These are phyloP conservation scores for Shiraia sp. DNA, from an alignment of 2,329 filamentous ascomycete genomes.

Conservation along the genomic window DNA sequence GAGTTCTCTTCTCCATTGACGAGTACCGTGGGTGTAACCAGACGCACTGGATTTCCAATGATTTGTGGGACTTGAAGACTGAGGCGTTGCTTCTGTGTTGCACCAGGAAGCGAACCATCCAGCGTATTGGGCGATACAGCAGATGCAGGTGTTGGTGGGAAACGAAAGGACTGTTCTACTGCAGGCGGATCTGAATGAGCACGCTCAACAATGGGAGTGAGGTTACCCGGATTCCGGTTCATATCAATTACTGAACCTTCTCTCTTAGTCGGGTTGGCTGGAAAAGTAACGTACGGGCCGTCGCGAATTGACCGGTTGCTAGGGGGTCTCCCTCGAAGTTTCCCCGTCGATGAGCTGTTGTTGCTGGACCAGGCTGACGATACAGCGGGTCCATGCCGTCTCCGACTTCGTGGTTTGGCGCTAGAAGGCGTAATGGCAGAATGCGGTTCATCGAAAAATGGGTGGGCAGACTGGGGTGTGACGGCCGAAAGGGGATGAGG, in stretches of 20 bases:
- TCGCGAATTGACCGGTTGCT: slow-evolving; percentile 69
- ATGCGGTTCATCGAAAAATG: slow-evolving; percentile 64
- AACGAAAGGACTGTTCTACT: slow-evolving; percentile 41
- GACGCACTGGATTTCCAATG: slow-evolving; percentile 61
- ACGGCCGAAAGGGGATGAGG: slow-evolving; percentile 80
- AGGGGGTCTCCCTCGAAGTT: slow-evolving; percentile 78
- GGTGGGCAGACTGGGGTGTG: slow-evolving; percentile 63
- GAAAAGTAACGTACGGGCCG: slow-evolving; percentile 71
- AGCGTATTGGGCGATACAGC: slow-evolving; percentile 35
- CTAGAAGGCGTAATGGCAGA: slow-evolving; percentile 72
- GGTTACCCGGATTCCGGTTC: slow-evolving; percentile 45
- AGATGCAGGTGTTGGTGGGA: slow-evolving; percentile 46
- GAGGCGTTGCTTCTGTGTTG: slow-evolving; percentile 53
- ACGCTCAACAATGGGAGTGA: slow-evolving; percentile 51
- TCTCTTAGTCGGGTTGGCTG: slow-evolving; percentile 60
- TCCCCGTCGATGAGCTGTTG: slow-evolving; percentile 65
- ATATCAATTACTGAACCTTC: slow-evolving; percentile 53
- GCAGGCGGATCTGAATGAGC: slow-evolving; percentile 46
- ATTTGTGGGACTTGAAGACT: slow-evolving; percentile 68
- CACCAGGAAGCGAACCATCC: slow-evolving; percentile 27
- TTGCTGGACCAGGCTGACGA: slow-evolving; percentile 86
- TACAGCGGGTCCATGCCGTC: slow-evolving; percentile 81
- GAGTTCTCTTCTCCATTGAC: slow-evolving; percentile 55
- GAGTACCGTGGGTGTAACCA: slow-evolving; percentile 63
- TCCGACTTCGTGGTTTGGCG: slow-evolving; percentile 55